Conservation (phyloP, 345 rosid species). For the Populus tremula region DNA sequence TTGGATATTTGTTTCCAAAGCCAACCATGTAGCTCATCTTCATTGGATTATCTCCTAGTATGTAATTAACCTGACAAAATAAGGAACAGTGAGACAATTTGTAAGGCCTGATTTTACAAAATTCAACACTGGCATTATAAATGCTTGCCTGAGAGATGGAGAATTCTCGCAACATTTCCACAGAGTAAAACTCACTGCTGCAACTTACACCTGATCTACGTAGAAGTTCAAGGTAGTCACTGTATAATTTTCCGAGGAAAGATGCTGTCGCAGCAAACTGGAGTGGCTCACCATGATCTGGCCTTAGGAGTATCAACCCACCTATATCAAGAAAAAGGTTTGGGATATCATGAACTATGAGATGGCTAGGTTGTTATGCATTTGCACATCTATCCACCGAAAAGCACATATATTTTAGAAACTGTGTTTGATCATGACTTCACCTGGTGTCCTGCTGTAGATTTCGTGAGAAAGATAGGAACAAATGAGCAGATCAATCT, state of each 20-base stretch:
- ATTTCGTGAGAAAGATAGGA: constrained; percentile 37
- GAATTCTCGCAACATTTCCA: constrained; percentile 38
- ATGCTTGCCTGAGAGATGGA: constrained; percentile 48
- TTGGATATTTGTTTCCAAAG: constrained; percentile 26
- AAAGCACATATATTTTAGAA: not conserved
- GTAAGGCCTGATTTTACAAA: not conserved
- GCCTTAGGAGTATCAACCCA: constrained; percentile 51
- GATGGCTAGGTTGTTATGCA: not conserved
- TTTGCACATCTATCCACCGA: not conserved
- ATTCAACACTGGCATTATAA: not conserved
- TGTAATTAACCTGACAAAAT: constrained; percentile 31
- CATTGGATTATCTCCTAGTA: constrained; percentile 29
- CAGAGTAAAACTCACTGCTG: constrained; percentile 27
- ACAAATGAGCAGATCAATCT: constrained; percentile 41
- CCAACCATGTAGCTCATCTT: constrained; percentile 34
- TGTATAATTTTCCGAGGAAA: constrained; percentile 53
- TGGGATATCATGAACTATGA: not conserved
- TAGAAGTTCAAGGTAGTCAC: constrained; percentile 51
- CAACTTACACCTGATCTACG: constrained; percentile 39
- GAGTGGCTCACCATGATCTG: constrained; percentile 34
- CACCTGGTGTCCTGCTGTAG: constrained; percentile 43
- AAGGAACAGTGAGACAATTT: not conserved
- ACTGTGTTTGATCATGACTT: not conserved
- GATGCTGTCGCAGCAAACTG: constrained; percentile 58
- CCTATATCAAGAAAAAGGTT: constrained; percentile 27